Evolutionary conservation across 805 yeast genomes (phyloP).

Genomic region (Sugiyamaella valdiviana): DNA sequence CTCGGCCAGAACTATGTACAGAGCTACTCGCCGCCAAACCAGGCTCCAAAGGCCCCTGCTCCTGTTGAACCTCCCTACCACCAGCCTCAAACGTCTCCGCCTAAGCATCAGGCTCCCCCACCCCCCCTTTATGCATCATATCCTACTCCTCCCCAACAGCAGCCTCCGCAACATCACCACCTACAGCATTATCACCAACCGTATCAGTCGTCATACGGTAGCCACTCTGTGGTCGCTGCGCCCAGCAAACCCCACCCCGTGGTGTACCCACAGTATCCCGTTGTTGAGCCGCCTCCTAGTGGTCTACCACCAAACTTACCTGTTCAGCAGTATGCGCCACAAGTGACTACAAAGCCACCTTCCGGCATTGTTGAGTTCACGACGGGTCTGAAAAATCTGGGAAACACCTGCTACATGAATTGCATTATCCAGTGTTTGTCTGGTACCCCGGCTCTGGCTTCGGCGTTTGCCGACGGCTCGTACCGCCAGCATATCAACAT

Average conservation of each 20-base stretch:
- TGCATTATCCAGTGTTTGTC: constrained; percentile 80
- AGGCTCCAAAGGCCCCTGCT: not conserved
- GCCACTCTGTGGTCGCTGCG: not conserved
- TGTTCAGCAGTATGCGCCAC: not conserved
- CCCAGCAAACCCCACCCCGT: not conserved
- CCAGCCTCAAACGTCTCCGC: not conserved
- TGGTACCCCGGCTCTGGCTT: constrained; percentile 61
- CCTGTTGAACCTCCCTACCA: not conserved
- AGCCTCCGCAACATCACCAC: not conserved
- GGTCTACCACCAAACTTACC: constrained; percentile 6
- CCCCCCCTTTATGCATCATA: not conserved
- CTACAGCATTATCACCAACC: not conserved
- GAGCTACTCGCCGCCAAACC: not conserved
- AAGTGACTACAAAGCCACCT: not conserved
- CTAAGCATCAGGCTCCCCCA: constrained; percentile 4
- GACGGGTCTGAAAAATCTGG: constrained; percentile 73
- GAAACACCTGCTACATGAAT: constrained; percentile 92
- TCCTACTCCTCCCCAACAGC: not conserved
- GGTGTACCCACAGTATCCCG: not conserved
- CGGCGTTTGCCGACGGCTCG: constrained; percentile 53
- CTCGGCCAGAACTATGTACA: not conserved
- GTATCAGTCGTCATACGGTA: not conserved
- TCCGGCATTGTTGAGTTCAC: constrained; percentile 35
- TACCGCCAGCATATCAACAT: constrained; percentile 66
- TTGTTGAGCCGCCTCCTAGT: constrained; percentile 4